phyloP scores from a whole-genome alignment of 345 rosid species.

The Acer yangbiense region DNA sequence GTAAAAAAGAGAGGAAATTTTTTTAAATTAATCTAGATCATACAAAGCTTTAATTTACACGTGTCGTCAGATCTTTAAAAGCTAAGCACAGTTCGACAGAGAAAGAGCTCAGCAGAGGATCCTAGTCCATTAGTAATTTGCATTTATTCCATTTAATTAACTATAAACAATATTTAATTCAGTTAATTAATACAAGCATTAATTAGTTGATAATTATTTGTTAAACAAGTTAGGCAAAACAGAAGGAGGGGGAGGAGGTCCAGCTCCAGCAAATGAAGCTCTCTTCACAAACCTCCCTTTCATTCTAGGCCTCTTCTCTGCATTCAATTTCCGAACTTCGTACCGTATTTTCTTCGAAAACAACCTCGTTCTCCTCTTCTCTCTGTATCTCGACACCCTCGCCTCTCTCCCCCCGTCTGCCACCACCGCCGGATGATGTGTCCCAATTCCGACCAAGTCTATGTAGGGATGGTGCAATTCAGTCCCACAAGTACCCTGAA shows the following conservation, averaged over 20 bases:
- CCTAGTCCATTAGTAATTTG: neutral
- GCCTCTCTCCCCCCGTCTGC: slow-evolving; percentile 81
- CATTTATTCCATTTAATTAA: no score
- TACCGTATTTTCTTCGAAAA: slow-evolving; percentile 96
- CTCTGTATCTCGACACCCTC: slow-evolving; percentile 80
- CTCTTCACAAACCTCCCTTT: slow-evolving; percentile 97
- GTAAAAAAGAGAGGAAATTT: no score
- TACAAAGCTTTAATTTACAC: no score
- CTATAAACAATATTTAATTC: neutral
- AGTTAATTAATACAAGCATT: neutral
- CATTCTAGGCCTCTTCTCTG: slow-evolving; percentile 97
- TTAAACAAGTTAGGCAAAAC: slow-evolving; percentile 31
- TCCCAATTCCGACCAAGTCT: slow-evolving; percentile 16
- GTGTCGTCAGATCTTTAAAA: no score
- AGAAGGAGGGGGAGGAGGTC: slow-evolving; percentile 20
- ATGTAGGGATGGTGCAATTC: slow-evolving; percentile 24
- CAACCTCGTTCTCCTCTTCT: slow-evolving; percentile 82
- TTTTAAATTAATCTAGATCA: no score
- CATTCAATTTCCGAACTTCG: slow-evolving; percentile 89
- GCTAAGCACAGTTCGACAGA: no score
- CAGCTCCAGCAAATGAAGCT: slow-evolving; percentile 35
- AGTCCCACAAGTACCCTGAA: slow-evolving; percentile 37
- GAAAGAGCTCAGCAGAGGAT: no score
- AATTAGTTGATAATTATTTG: neutral
- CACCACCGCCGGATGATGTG: slow-evolving; percentile 24